Base-by-base conservation (phyloP, 352 stramenopile species). In the Globisporangium barbulae region DNA sequence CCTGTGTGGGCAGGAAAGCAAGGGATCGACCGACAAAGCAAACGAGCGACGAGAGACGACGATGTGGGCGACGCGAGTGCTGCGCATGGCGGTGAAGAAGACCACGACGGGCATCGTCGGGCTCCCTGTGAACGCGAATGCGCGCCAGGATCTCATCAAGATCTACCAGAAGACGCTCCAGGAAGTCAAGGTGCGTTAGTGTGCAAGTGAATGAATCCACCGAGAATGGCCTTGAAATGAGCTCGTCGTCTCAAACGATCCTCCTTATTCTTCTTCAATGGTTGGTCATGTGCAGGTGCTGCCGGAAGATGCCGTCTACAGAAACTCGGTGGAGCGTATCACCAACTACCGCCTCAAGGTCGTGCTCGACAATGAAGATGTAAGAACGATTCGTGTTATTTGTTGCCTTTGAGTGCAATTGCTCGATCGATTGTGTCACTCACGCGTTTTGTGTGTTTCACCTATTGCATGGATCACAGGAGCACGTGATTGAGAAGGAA, bases 81-180 rank as follows among this genome's bases (percentile, higher is more conserved):
- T 95, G 69, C 80, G 79, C 54, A 92, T 93, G 83, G 84, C 85
- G 55, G 85, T 93, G 71, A 89, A 75, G 61, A 96, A 96, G 81
- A 94, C 85, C 57, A 81, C 85, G 65, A 96, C 88, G 72, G 88
- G 88, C 63, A 74, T 96, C 71, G 85, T 94, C 53, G 88, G 88
- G 61, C 70, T 96, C 12, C 73, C 83, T 10, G 88, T 96, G 49
- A 93, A 96, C 73, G 74, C 73, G n/a, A 90, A 94, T 59, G 86
- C 79, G 35, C 88, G 88, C 35, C 70, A 83, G 70, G 85, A 94
- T 62, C 83, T 96, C 67, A 92, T 96, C 71, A 74, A 80, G 57
- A 75, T 94, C 61, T 93, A 94, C 72, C 78, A 88, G 63, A 82
- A 87, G 69, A 93, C 86, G 69, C 78, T 96, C 13, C 72, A 89